Base-by-base conservation (phyloP, 2,329 filamentous ascomycete species). In the Ophiostoma tasmaniense region DNA sequence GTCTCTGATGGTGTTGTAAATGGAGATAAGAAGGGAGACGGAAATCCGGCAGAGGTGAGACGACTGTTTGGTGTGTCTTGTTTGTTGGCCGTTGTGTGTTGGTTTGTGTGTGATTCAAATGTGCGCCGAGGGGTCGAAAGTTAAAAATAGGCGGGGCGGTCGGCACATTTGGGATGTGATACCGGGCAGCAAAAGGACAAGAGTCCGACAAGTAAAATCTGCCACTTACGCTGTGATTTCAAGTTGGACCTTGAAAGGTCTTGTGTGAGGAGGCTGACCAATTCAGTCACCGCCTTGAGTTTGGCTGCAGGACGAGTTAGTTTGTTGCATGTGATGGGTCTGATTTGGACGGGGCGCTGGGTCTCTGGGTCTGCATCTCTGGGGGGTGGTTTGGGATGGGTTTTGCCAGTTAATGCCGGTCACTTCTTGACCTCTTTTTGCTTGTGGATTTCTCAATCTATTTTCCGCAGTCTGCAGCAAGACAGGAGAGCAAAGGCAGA, bases 171-270 rank as follows among this genome's bases (percentile, higher is more conserved):
- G 42, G 64, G 68, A 64, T 50, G 68, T 35, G 66, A 64, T 55
- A 30, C 8, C 25, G 25, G 22, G 55, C 25, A 30, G 14, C 22
- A 61, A 14, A 20, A 30, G 13, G 14, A 33, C 25, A 20, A 20
- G 50, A 11, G 17, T 55, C 11, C 8, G 25, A 17, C 50, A 61
- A 61, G 30, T 61, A 25, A 61, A 17, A 22, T 64, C n/a, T n/a
- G 35, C 59, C 64, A 78, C 84, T 77, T 79, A 91, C 91, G 82
- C 73, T 87, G 78, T 66, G 87, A 79, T 6, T 83, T 79, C 55
- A 93, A 82, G 30, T 80, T 83, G 66, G 82, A 80, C n/a, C 84
- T 81, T 66, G 84, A 78, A 0, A 92, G 78, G 75, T 94, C 90
- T 66, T 83, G 76, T 7, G 82, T 80, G 55, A 96, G 82, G 61